These are phyloP conservation scores for Leccinum fuscescens DNA, from an alignment of 1,284 basidiomycete species.

Conservation along the genomic window DNA sequence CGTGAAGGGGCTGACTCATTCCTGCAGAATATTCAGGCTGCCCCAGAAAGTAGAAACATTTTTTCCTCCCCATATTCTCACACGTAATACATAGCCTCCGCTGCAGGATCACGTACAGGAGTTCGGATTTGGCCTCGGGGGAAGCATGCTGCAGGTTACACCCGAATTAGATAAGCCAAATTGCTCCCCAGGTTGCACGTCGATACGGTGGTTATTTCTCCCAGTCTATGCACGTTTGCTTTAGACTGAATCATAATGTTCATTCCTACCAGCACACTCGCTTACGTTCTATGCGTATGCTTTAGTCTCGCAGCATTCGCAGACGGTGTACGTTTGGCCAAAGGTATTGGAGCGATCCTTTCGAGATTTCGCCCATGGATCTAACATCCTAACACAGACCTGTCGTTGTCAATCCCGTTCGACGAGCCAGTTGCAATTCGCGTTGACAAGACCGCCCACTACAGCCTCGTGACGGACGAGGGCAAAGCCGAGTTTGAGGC, in stretches of 20 bases:
- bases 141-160: neutral
- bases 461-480: constrained; percentile 9
- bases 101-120: neutral
- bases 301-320: neutral
- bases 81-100: neutral
- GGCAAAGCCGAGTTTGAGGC: constrained; percentile 19
- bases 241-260: neutral
- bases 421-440: constrained; percentile 16
- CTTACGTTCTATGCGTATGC: neutral
- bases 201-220: neutral
- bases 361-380: neutral
- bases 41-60: neutral
- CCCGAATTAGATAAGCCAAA: neutral
- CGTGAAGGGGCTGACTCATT: neutral
- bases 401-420: constrained; percentile 12
- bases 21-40: neutral
- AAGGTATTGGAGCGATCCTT: neutral
- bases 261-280: neutral
- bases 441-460: constrained; percentile 16
- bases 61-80: neutral
- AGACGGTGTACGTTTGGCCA: neutral
- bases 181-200: neutral
- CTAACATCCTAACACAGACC: constrained; percentile 1
- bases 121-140: neutral
- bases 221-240: neutral